Evolutionary conservation across 495 filamentous ascomycete genomes (phyloP).

Genomic region (Xylaria telfairii): DNA sequence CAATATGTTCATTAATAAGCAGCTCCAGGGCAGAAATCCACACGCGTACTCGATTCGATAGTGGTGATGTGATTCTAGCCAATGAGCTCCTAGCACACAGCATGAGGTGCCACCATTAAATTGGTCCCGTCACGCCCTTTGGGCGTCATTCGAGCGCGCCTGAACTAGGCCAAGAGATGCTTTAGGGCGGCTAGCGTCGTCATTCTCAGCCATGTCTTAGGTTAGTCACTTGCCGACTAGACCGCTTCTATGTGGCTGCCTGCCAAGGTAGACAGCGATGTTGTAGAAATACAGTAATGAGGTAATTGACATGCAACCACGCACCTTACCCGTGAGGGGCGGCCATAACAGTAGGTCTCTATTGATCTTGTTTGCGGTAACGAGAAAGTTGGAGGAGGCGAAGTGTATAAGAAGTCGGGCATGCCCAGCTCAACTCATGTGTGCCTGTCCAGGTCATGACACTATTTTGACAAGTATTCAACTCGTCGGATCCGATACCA

Average conservation of each 20-base stretch:
- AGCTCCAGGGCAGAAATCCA: neutral
- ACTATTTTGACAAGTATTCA: neutral
- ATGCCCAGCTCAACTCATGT: too few species aligned
- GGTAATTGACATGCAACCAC: too few species aligned
- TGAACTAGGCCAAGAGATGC: neutral
- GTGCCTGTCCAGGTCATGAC: neutral
- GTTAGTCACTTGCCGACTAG: neutral
- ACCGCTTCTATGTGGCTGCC: neutral
- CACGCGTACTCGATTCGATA: neutral
- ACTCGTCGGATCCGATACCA: constrained; percentile 2
- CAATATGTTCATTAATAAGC: neutral
- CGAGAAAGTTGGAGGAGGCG: neutral
- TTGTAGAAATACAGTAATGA: too few species aligned
- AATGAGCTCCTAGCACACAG: neutral
- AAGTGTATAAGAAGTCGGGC: constrained; percentile 5
- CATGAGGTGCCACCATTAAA: neutral
- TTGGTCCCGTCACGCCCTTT: constrained; percentile 11
- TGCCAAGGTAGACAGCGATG: neutral
- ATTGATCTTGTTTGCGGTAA: too few species aligned
- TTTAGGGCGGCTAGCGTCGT: neutral
- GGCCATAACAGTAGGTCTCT: too few species aligned
- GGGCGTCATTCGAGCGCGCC: constrained; percentile 13
- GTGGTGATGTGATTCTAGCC: neutral
- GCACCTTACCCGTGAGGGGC: too few species aligned
- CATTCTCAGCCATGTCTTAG: neutral